Evolutionary conservation across 108 stramenopile genomes (phyloP), one percentile per base, ranked within the genome.

Genomic region (Cyclostephanos tholiformis): DNA sequence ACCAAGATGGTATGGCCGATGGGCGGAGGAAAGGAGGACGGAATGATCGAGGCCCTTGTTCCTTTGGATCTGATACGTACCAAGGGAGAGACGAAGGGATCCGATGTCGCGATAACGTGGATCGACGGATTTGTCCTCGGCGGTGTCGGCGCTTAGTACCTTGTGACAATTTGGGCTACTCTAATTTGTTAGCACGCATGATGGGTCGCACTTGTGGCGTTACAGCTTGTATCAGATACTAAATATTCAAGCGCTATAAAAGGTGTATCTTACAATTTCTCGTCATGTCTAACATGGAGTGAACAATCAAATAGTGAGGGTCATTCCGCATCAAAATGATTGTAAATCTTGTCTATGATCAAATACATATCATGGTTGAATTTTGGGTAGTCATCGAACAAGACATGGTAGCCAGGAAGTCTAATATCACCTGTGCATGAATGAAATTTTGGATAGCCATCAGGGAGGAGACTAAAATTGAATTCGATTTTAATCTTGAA

Each of bases 1-100:
- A 48, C 60, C 1, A 48, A 8, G n/a, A 74, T 53, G 64, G 65
- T 46, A 1, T 93, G 91, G 91, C 87, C 91, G 0, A 77, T 93
- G 85, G 91, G 89, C 29, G 79, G 79, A 35, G 79, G 82, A 35
- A 69, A 67, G 23, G 83, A 81, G 10, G 69, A 75, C 16, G 88
- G 89, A 67, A 36, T 26, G 22, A 84, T 93, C 27, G 16, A 71
- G 6, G 75, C 77, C n/a, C 55, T 66, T 4, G 65, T 93, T 58
- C 92, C 92, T 38, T 6, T 89, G 2, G 60, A 76, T 5, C 22
- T 66, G 14, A 80, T 80, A 49, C 71, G 71, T 8, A 16, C 20
- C 19, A 49, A 62, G 19, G 29, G 41, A 51, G 26, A 16, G 12
- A 29, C 9, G 27, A 29, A 9, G 27, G 71, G 71, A 16, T 72